Base-by-base conservation (phyloP, 805 yeast genomes). In the Torulaspora delbrueckii region DNA sequence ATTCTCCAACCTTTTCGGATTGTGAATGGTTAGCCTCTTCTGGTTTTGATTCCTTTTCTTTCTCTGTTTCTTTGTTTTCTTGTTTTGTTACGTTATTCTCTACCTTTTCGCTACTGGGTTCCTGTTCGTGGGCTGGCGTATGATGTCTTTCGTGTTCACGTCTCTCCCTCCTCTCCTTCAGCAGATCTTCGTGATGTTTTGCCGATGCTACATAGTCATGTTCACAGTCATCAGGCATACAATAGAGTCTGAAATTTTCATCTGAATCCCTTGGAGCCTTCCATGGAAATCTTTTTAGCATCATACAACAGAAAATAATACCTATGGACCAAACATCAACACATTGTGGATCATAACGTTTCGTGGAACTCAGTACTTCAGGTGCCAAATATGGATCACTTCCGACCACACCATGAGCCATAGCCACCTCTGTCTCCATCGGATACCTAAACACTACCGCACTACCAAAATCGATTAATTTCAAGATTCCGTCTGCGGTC, bases 341-440 rank as follows among this genome's bases (percentile, higher is more conserved):
- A 30, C 78, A 78, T 60, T 81, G 81, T 8, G 95, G 90, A 62
- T 86, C 88, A 60, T 84, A 86, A 25, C 75, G 74, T 36, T 61
- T 62, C 2, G 67, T 59, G 2, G 75, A 69, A 2, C 71, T 61
- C 43, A 83, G 69, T 13, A 84, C 90, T 65, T 86, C 95, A 0
- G 95, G 95, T 1, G 93, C 93, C 55, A 86, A 72, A 62, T 86
- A 86, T 8, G 95, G 95, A 66, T 86, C 95, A 12, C 87, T 81
- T 9, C 95, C 95, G 45, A 85, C 90, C 50, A 86, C 77, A 5
- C 93, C 93, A 56, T 79, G 87, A 7, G 86, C 79, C 59, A 73
- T 72, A 12, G 79, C 79, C 13, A 75, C 68, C 31, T 73, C 74
- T 35, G 73, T 76, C 55, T 81, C 85, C 59, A 77, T 82, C 3